Percentiles rank a stretch among this genome's conserved stretches.
Evolutionary conservation across 441 rosid species (phyloP).

Genomic region (Populus trichocarpa): DNA sequence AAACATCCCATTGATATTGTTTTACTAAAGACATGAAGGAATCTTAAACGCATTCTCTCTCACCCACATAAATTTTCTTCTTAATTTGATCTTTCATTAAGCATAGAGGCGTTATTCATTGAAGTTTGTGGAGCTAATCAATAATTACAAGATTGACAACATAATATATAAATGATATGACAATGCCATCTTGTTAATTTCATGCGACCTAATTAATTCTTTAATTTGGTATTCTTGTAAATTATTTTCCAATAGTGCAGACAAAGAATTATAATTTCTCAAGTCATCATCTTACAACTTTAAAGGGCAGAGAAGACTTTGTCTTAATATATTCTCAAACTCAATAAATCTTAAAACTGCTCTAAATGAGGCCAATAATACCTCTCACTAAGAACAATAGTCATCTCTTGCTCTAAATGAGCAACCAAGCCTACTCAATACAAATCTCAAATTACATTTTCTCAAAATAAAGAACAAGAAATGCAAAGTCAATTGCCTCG

Average conservation of each 20-base stretch:
- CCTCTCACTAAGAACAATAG: too few relatives aligned
- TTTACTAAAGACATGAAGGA: slow-evolving; percentile 1
- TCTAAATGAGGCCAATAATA: too few relatives aligned
- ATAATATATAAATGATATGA: not conserved
- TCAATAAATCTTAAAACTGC: not conserved
- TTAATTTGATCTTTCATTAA: not conserved
- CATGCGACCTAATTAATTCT: not conserved
- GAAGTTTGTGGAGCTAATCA: not conserved
- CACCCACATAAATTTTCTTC: not conserved
- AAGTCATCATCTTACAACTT: not conserved
- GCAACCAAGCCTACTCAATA: too few relatives aligned
- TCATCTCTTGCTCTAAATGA: too few relatives aligned
- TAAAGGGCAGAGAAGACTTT: too few relatives aligned
- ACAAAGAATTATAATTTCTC: too few relatives aligned
- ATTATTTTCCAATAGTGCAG: too few relatives aligned
- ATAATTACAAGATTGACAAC: not conserved
- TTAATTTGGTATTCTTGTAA: too few relatives aligned
- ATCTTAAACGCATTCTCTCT: not conserved
- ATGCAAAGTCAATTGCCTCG: too few relatives aligned
- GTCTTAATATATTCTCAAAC: not conserved
- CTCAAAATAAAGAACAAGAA: too few relatives aligned
- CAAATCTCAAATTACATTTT: too few relatives aligned
- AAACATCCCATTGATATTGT: not conserved
- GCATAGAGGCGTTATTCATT: not conserved
- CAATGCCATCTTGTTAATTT: too few relatives aligned